phyloP scores from a whole-genome alignment of 768 basidiomycete genomes.

The Bullera alba region DNA sequence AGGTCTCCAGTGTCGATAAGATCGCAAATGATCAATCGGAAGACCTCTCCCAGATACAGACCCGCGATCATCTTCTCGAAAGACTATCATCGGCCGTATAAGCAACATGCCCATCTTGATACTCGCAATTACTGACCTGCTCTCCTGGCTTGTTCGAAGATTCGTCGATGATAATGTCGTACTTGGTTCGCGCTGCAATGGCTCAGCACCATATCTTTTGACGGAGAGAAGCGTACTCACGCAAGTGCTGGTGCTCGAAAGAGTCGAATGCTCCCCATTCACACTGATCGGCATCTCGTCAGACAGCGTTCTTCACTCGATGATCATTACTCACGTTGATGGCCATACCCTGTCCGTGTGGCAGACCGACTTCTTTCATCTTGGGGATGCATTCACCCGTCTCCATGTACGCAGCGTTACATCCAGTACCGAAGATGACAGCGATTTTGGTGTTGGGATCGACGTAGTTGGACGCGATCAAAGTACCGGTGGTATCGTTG shows the following conservation, averaged over 20 bases:
- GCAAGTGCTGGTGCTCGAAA: conserved; percentile 86
- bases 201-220: background rate
- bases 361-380: conserved; percentile 64
- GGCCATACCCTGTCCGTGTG: conserved; percentile 63
- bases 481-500: conserved; percentile 96
- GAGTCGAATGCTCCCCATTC: conserved; percentile 93
- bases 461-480: conserved; percentile 95
- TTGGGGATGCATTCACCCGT: conserved; percentile 77
- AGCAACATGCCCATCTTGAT: background rate
- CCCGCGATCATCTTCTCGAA: conserved; percentile 87
- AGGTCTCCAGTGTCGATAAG: conserved; percentile 94
- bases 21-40: conserved; percentile 89
- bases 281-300: too few species aligned
- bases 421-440: conserved; percentile 95
- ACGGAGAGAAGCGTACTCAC: conserved; percentile 27
- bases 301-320: too few species aligned
- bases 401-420: conserved; percentile 98
- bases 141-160: conserved; percentile 93
- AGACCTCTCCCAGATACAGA: conserved; percentile 90
- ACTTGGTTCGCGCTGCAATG: conserved; percentile 67
- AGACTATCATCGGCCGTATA: conserved; percentile 14
- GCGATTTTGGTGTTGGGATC: conserved; percentile 85
- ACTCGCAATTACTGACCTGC: conserved; percentile 53
- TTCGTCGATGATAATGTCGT: conserved; percentile 85
- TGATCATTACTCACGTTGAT: conserved; percentile 92